Evolutionary conservation across 73 alveolate genomes (phyloP).

Genomic region (Tetrahymena borealis): DNA sequence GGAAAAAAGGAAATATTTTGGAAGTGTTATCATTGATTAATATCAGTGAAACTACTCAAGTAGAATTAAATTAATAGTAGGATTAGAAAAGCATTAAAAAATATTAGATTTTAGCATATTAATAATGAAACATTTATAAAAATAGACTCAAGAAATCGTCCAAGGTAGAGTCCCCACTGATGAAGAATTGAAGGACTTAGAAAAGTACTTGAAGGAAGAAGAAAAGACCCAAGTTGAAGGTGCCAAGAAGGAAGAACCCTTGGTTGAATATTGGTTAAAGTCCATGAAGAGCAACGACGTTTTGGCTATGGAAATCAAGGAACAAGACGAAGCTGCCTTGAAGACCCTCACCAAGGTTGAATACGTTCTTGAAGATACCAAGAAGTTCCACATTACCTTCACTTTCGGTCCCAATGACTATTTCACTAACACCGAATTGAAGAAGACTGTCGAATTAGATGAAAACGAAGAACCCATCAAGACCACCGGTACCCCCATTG

Average conservation of each 20-base stretch:
- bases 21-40: too few relatives aligned
- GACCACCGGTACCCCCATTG: constrained; percentile 79
- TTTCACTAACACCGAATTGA: constrained; percentile 71
- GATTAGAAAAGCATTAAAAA: neutral
- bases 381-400: constrained; percentile 69
- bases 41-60: too few relatives aligned
- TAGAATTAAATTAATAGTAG: too few relatives aligned
- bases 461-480: constrained; percentile 68
- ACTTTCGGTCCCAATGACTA: constrained; percentile 83
- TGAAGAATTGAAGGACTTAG: constrained; percentile 12
- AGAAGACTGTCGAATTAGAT: constrained; percentile 61
- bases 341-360: constrained; percentile 22
- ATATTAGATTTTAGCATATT: neutral
- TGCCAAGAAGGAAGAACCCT: constrained; percentile 31
- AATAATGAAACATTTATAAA: neutral
- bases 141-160: constrained; percentile 12
- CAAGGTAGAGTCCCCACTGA: constrained; percentile 35
- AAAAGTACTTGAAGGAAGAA: constrained; percentile 23
- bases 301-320: constrained; percentile 22
- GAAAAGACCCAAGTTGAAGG: constrained; percentile 15
- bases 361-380: constrained; percentile 43
- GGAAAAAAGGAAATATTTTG: neutral
- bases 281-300: constrained; percentile 23
- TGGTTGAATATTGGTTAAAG: constrained; percentile 36
- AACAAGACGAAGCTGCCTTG: constrained; percentile 27